Evolutionary conservation across 2,329 filamentous ascomycete species (phyloP).

Genomic region (Botrytis pseudocinerea): DNA sequence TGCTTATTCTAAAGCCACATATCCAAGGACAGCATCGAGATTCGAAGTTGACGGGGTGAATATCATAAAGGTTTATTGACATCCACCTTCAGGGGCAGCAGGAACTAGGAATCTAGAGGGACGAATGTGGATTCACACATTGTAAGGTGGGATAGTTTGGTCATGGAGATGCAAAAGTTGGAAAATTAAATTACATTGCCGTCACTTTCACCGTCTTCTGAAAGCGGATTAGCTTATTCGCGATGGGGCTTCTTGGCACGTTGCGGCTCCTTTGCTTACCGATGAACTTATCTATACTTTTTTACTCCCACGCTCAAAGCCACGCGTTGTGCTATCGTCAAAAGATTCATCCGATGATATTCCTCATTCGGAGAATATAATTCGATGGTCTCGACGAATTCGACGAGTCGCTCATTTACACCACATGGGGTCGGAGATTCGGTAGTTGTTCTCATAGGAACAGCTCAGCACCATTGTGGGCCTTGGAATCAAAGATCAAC

Average conservation of each 20-base stretch:
- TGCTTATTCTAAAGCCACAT: background rate
- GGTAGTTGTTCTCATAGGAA: background rate
- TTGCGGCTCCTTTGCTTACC: background rate
- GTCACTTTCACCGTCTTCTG: background rate
- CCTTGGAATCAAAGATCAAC: conserved; percentile 2
- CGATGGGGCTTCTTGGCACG: background rate
- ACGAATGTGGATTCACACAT: background rate
- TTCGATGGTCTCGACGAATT: background rate
- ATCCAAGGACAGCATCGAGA: background rate
- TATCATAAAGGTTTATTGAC: background rate
- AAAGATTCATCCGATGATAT: background rate
- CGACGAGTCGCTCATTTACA: background rate
- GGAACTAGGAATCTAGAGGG: background rate
- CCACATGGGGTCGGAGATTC: background rate
- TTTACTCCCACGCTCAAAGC: background rate
- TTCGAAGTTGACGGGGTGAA: background rate
- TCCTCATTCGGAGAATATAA: background rate
- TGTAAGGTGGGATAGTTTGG: background rate
- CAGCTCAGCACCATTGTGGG: background rate
- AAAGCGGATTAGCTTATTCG: background rate
- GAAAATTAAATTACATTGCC: background rate
- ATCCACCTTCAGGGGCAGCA: background rate
- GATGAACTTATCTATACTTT: background rate
- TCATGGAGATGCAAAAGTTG: background rate
- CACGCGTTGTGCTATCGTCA: background rate